Evolutionary conservation across 2,329 filamentous ascomycete genomes (phyloP), one percentile per base, ranked within the genome.

Genomic region (Aspergillus aculeatus): DNA sequence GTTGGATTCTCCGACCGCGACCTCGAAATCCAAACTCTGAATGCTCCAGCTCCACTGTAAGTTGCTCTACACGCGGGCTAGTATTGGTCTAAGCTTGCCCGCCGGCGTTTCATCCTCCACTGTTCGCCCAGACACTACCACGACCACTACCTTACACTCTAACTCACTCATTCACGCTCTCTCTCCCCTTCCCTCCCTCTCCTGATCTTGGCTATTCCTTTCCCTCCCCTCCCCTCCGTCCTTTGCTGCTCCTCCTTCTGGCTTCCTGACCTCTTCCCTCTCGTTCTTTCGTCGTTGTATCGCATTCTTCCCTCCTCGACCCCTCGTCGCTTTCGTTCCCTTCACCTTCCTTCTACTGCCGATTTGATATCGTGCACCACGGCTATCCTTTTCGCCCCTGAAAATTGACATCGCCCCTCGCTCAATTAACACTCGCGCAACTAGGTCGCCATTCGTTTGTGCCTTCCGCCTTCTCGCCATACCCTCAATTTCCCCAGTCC

Each of bases 361-460:
- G 63, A 63, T 67, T 70, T 71, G 65, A 68, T 52, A 68, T 64
- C 64, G 62, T 56, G 64, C 64, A 58, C 56, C 57, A 60, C 53
- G 59, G 41, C 61, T 50, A 63, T 58, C 51, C 56, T 59, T 55
- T 58, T 50, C 47, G 29, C 57, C 63, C 62, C 63, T 60, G 64
- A 54, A 57, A 50, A 44, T 44, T 19, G 38, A 44, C 16, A 6
- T 12, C 57, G 50, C 11, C 58, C 50, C 56, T 58, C 48, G 38
- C 48, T 59, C 44, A 59, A 35, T 66, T 66, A 60, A 65, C 58
- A 58, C 55, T 6, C 41, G 47, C 54, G 54, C 52, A 56, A 41
- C 56, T 52, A 65, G 64, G 62, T 64, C 56, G 54, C 54, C 62
- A 56, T 63, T 62, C 60, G 5, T 62, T 65, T 52, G 32, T 61